Evolutionary conservation across 225 moss, liverwort and hornwort genomes (phyloP).

Genomic region (Physcomitrium patens): DNA sequence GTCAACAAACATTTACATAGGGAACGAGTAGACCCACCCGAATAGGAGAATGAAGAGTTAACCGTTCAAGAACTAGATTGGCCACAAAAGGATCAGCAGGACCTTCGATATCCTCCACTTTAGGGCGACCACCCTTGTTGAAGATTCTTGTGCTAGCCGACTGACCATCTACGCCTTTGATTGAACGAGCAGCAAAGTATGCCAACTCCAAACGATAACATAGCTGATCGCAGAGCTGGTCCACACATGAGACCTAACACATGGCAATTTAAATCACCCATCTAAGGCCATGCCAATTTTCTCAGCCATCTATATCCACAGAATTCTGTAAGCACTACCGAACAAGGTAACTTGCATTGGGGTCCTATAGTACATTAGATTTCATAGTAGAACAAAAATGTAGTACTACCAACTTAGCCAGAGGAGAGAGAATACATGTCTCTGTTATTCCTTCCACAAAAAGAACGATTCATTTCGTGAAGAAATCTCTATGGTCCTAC

Average conservation of each 20-base stretch:
- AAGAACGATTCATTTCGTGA: not conserved
- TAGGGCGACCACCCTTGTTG: constrained; percentile 54
- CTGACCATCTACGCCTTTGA: constrained; percentile 67
- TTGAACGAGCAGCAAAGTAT: constrained; percentile 71
- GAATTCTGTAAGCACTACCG: not conserved
- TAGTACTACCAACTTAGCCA: not conserved
- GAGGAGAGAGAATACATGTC: not conserved
- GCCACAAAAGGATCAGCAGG: constrained; percentile 90
- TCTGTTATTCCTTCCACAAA: not conserved
- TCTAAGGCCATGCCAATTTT: constrained; percentile 7
- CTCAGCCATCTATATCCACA: constrained; percentile 18
- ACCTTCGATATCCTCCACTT: constrained; percentile 62
- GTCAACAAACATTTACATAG: constrained; percentile 18
- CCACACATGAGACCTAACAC: constrained; percentile 81
- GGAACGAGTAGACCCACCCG: constrained; percentile 59
- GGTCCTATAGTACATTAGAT: not conserved
- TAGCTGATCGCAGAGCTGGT: constrained; percentile 92
- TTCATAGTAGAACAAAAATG: constrained; percentile 13
- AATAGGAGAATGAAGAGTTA: constrained; percentile 89
- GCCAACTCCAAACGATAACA: constrained; percentile 96
- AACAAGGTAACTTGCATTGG: not conserved
- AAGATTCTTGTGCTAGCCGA: constrained; percentile 62
- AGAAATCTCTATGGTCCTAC: constrained; percentile 16
- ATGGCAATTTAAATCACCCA: constrained; percentile 21
- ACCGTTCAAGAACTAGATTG: constrained; percentile 96